Conservation (phyloP, 495 filamentous ascomycete genomes). For the Talaromyces nanjingensis region DNA sequence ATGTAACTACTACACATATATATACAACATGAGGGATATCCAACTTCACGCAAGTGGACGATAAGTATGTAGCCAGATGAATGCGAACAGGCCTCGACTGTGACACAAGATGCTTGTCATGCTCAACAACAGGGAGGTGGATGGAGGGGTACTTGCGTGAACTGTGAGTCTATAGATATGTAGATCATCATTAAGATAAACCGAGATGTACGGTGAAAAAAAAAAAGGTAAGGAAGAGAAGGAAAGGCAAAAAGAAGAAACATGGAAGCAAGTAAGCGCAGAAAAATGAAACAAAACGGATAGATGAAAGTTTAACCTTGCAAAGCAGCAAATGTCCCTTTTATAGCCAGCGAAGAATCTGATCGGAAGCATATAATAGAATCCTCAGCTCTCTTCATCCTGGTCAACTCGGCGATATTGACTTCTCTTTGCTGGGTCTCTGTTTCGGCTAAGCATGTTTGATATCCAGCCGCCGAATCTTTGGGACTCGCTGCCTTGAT, state of each 20-base stretch:
- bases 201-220: neutral
- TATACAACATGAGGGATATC: neutral
- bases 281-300: neutral
- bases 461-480: constrained; percentile 66
- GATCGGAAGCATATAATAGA: neutral
- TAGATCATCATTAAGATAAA: neutral
- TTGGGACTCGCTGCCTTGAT: constrained; percentile 21
- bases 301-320: neutral
- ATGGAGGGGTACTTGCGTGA: neutral
- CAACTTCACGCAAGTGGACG: neutral
- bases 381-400: constrained; percentile 40
- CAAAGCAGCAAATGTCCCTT: neutral
- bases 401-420: constrained; percentile 62
- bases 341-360: neutral
- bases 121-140: neutral
- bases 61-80: neutral
- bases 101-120: neutral
- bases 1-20: neutral
- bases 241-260: neutral
- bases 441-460: constrained; percentile 50
- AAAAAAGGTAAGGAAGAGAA: neutral
- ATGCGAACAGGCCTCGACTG: neutral
- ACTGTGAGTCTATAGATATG: constrained; percentile 1
- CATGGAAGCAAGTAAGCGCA: neutral
- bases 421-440: constrained; percentile 39